phyloP scores from a whole-genome alignment of 1,139 yeast genomes.

The Hyphopichia fennica region DNA sequence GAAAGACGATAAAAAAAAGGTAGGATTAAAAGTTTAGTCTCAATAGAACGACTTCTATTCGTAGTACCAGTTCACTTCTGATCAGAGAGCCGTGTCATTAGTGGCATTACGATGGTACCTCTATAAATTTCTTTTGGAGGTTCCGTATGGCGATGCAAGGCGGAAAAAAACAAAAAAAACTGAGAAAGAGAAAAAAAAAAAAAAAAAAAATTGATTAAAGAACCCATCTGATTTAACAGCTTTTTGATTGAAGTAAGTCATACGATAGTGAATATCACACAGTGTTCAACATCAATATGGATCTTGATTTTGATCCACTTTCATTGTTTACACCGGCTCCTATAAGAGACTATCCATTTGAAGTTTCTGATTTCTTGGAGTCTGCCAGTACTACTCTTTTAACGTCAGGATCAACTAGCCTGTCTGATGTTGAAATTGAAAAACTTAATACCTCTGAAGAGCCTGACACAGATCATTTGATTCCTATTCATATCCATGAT shows the following conservation, averaged over 20 bases:
- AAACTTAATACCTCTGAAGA: not conserved
- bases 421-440: not conserved
- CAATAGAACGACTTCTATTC: no score
- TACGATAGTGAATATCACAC: no score
- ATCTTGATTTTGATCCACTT: slow-evolving; percentile 49
- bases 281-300: slow-evolving; percentile 16
- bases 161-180: not conserved
- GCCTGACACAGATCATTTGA: slow-evolving; percentile 19
- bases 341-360: slow-evolving; percentile 1
- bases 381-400: not conserved
- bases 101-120: no score
- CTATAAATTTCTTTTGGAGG: no score
- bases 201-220: not conserved
- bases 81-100: no score
- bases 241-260: not conserved
- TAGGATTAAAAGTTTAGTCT: no score
- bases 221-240: not conserved
- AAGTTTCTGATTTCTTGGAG: not conserved
- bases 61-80: no score
- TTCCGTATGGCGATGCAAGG: no score
- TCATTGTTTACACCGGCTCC: slow-evolving; percentile 36
- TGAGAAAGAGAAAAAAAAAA: not conserved
- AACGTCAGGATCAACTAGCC: not conserved
- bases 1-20: no score
- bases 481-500: slow-evolving; percentile 61